phyloP scores from a whole-genome alignment of 805 yeast genomes.

The Lachancea dasiensis region DNA sequence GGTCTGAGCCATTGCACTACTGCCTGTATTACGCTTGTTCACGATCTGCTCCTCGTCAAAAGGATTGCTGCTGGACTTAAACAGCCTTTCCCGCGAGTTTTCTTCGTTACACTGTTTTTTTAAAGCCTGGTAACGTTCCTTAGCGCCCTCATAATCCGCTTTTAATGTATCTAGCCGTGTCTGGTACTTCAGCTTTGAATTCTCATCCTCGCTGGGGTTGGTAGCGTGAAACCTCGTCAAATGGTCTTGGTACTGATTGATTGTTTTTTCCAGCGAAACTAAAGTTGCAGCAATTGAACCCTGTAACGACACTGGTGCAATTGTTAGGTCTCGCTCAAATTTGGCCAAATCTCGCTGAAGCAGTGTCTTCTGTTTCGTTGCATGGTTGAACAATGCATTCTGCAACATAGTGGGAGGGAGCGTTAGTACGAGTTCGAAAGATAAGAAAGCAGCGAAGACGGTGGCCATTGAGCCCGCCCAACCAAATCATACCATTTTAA shows the following conservation, averaged over 20 bases:
- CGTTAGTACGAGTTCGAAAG: too few relatives aligned
- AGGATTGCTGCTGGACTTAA: slow-evolving; percentile 22
- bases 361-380: slow-evolving; percentile 74
- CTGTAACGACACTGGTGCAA: slow-evolving; percentile 70
- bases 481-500: too few relatives aligned
- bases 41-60: slow-evolving; percentile 23
- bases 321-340: slow-evolving; percentile 55
- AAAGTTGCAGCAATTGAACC: slow-evolving; percentile 55
- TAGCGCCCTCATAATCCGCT: slow-evolving; percentile 30
- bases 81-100: slow-evolving; percentile 25
- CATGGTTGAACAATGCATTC: slow-evolving; percentile 90
- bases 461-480: too few relatives aligned
- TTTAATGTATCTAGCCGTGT: slow-evolving; percentile 57
- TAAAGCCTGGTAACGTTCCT: slow-evolving; percentile 31
- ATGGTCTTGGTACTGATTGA: slow-evolving; percentile 45
- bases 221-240: slow-evolving; percentile 49
- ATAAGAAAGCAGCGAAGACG: too few relatives aligned
- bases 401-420: slow-evolving; percentile 14
- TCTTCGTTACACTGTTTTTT: slow-evolving; percentile 26
- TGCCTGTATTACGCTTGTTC: slow-evolving; percentile 29
- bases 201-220: slow-evolving; percentile 13
- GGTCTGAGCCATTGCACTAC: slow-evolving; percentile 34
- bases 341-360: slow-evolving; percentile 60
- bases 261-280: slow-evolving; percentile 66
- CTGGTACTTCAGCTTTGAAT: slow-evolving; percentile 40